Base-by-base conservation (phyloP, 2,329 filamentous ascomycete genomes). In the Beauveria varroae region DNA sequence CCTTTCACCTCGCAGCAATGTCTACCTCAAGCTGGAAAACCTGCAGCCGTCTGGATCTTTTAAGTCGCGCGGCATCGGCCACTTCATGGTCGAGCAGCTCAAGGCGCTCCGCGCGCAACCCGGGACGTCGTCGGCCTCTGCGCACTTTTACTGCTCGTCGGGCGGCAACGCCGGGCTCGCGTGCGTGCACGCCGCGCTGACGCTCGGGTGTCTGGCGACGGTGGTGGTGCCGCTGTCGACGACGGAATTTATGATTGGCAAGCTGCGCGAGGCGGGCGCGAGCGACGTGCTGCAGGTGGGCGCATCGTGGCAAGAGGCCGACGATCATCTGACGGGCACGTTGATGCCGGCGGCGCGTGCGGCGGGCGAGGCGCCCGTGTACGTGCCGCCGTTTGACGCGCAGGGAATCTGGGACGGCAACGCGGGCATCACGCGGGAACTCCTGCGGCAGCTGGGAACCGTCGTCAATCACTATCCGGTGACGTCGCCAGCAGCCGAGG, bases 131-230 rank as follows among this genome's bases (percentile, higher is more conserved):
- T 53, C 61, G 3, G 52, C 56, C 7, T 28, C 26, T 14, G 63
- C 64, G 18, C 87, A 90, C 74, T 91, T 92, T 78, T 92, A 86
- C 74, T 85, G 81, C 66, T 88, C 86, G 4, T 88, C 84, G 0
- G 90, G 88, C 65, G 90, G 90, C 59, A 95, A 95, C 67, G 90
- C 90, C 0, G 90, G 90, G 1, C 82, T 95, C 1, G 90, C 89
- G 1, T 90, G 88, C 65, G 88, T 89, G n/a, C 85, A 85, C 55
- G 88, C 89, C 0, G 87, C 89, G 12, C 76, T 76, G 44, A 78
- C 81, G 1, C 79, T 93, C 6, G 78, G 78, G 10, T 79, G 83
- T 24, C 82, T 81, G 0, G 85, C 84, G 66, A 91, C 89, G 1
- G 86, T 95, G 63, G 87, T 90, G 10, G 86, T 92, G 1, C 90